Percentiles rank a stretch among this genome's conserved stretches.
Conservation (phyloP, 805 yeast species). For the Starmerella sp. region DNA sequence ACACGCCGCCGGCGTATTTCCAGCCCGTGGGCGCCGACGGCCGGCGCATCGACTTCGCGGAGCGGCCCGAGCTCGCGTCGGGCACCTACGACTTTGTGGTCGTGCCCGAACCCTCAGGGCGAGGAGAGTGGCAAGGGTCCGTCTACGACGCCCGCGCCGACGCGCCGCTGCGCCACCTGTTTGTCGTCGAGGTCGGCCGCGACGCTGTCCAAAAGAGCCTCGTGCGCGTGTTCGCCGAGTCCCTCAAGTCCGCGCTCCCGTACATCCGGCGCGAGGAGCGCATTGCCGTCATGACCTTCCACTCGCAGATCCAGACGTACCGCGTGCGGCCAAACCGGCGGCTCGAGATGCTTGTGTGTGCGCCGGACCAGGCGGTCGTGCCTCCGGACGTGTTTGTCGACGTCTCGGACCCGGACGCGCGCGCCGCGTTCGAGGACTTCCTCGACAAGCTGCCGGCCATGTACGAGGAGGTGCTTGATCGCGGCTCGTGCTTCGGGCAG, state of each 20-base stretch:
- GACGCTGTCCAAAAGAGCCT: constrained; percentile 46
- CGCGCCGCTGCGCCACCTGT: constrained; percentile 47
- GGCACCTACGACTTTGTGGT: constrained; percentile 83
- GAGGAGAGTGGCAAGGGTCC: constrained; percentile 18
- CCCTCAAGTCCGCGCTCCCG: constrained; percentile 46
- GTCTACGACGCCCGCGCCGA: constrained; percentile 43
- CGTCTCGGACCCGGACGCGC: neutral
- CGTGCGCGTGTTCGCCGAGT: constrained; percentile 51
- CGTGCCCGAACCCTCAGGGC: constrained; percentile 33
- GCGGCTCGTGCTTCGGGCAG: constrained; percentile 68
- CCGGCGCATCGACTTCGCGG: constrained; percentile 48
- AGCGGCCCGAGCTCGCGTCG: constrained; percentile 62
- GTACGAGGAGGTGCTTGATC: constrained; percentile 31
- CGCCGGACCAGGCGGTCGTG: constrained; percentile 62
- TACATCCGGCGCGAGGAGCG: constrained; percentile 33
- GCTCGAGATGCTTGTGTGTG: constrained; percentile 24
- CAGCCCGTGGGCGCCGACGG: constrained; percentile 52
- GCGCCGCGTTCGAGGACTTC: constrained; percentile 39
- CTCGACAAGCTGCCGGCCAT: constrained; percentile 48
- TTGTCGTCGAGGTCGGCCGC: constrained; percentile 56
- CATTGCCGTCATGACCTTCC: constrained; percentile 66
- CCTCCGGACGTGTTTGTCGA: constrained; percentile 48
- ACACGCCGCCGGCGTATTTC: constrained; percentile 54
- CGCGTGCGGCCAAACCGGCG: constrained; percentile 1
- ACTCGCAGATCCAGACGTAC: constrained; percentile 58